Evolutionary conservation across 1,284 basidiomycete species (phyloP).

Genomic region (Quambalaria eucalypti): DNA sequence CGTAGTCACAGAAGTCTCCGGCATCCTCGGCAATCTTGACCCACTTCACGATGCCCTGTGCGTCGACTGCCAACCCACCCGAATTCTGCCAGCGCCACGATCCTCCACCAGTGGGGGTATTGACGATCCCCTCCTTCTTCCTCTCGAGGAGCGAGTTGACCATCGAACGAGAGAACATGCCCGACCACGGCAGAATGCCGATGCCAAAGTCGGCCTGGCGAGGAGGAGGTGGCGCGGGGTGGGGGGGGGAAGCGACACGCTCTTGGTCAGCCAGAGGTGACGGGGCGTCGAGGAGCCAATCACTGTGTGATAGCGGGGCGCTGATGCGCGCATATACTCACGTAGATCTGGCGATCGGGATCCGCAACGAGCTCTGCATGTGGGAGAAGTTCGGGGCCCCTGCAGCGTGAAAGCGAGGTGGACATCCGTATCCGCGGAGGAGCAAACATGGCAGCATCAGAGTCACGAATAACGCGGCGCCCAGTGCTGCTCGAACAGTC

Average conservation of each 20-base stretch:
- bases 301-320: too few species aligned
- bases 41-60: slow-evolving; percentile 10
- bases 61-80: slow-evolving; percentile 13
- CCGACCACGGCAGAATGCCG: slow-evolving; percentile 1
- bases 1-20: slow-evolving; percentile 10
- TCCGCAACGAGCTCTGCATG: slow-evolving; percentile 7
- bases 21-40: slow-evolving; percentile 13
- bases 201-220: slow-evolving; percentile 9
- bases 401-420: background rate
- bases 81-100: slow-evolving; percentile 13
- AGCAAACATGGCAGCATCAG: background rate
- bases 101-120: slow-evolving; percentile 9
- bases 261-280: background rate
- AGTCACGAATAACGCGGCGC: too few species aligned
- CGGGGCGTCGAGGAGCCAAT: background rate
- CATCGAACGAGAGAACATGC: slow-evolving; percentile 6
- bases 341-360: slow-evolving; percentile 8
- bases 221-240: background rate
- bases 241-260: background rate
- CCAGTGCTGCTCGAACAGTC: background rate
- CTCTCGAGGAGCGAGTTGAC: slow-evolving; percentile 4
- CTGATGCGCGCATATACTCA: too few species aligned
- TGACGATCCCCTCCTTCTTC: slow-evolving; percentile 11
- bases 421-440: background rate
- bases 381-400: slow-evolving; percentile 1